Evolutionary conservation across 2,329 filamentous ascomycete genomes (phyloP).

Genomic region (Botryotinia convoluta): DNA sequence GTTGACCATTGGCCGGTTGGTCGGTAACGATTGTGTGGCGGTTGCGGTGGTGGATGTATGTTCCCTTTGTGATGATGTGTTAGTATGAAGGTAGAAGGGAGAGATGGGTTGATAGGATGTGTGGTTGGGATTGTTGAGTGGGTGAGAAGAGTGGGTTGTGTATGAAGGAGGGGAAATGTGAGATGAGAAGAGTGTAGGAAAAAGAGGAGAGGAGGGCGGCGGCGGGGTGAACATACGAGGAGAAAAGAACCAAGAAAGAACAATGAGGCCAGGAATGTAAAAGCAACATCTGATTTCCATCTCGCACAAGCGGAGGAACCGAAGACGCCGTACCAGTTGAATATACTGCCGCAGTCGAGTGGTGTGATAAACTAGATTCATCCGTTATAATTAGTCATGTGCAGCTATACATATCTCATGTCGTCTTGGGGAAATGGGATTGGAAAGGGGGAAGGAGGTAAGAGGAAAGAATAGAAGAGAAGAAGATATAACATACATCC

Average conservation of each 20-base stretch:
- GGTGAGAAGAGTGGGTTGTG: conserved; percentile 54
- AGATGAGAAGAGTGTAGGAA: conserved; percentile 28
- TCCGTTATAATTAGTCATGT: neutral
- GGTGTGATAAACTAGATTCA: conserved; percentile 59
- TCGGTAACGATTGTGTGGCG: conserved; percentile 3
- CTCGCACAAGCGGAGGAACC: conserved; percentile 69
- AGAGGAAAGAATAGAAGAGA: neutral
- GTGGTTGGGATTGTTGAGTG: neutral
- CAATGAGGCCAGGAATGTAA: conserved; percentile 29
- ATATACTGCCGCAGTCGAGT: conserved; percentile 75
- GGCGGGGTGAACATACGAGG: conserved; percentile 21
- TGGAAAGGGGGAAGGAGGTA: too few species aligned
- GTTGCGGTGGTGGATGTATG: conserved; percentile 18
- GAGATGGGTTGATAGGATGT: too few species aligned
- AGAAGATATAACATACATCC: conserved; percentile 5
- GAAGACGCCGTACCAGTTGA: conserved; percentile 79
- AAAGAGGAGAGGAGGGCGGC: conserved; percentile 18
- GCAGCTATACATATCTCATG: too few species aligned
- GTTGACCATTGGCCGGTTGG: conserved; percentile 3
- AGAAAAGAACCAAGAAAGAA: conserved; percentile 31
- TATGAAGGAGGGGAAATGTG: conserved; percentile 33
- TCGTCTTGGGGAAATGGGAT: fast-evolving
- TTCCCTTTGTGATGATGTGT: conserved; percentile 10
- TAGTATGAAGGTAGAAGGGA: neutral
- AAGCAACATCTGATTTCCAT: conserved; percentile 57